Evolutionary conservation across 345 rosid species (phyloP).

Genomic region (Acer campestre): DNA sequence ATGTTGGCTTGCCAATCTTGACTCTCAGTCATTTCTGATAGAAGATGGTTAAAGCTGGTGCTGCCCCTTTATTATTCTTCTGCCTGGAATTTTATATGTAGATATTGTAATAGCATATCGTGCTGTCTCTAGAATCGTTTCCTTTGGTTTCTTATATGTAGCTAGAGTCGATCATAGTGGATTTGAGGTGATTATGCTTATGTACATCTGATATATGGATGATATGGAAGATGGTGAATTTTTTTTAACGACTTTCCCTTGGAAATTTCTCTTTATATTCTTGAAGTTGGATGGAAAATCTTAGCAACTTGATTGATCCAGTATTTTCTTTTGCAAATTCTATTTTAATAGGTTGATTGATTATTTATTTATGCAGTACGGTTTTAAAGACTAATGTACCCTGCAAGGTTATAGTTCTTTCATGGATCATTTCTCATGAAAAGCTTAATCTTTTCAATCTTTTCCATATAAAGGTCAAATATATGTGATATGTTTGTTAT

Average conservation of each 20-base stretch:
- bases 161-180: background rate
- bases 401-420: background rate
- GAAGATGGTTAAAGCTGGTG: background rate
- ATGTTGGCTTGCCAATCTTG: background rate
- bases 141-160: background rate
- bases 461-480: background rate
- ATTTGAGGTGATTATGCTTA: background rate
- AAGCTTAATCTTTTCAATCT: background rate
- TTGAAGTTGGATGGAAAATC: background rate
- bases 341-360: background rate
- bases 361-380: background rate
- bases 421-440: background rate
- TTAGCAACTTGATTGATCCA: background rate
- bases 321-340: background rate
- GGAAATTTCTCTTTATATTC: background rate
- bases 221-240: background rate
- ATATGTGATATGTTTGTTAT: background rate
- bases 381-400: background rate
- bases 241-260: background rate
- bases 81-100: background rate
- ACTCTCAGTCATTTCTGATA: background rate
- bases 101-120: background rate
- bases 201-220: background rate
- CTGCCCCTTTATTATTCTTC: background rate
- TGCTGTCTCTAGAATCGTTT: background rate